Evolutionary conservation across 306 rosid species (phyloP), one percentile per base, ranked within the genome.

Genomic region (Cucurbita moschata): DNA sequence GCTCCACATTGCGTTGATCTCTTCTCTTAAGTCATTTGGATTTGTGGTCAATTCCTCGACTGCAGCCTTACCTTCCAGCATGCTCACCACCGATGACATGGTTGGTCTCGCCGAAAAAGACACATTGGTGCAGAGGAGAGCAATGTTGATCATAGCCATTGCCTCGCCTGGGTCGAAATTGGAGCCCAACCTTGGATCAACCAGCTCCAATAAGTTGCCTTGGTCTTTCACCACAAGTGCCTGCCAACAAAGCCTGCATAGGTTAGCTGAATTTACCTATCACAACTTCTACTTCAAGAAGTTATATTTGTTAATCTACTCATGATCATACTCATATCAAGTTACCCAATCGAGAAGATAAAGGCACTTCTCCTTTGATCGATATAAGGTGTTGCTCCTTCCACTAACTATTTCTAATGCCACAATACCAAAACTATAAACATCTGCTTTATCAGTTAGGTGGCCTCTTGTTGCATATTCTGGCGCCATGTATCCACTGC

Each of bases 381-480:
- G 66, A 61, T 78, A 76, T 19, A 60, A 80, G 59, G 86, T 80
- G 79, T 85, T 89, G 85, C 81, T 75, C 66, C 80, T 86, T 37
- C 92, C 95, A 53, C 83, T 82, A 16, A 84, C 70, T n/a, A 84
- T 83, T 75, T 91, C 92, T 62, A 85, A 72, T 4, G 75, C 74
- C 15, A 86, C 82, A n/a, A 90, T 59, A 37, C 90, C 94, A 37
- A 85, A 90, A 59, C 92, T 92, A 70, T 92, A 89, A 1, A 89
- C 92, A 61, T 92, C 96, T 68, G 85, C 92, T 76, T 89, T 92
- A 58, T 90, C 84, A 0, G 93, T 87, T 53, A 89, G 76, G 68
- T 89, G 80, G 52, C 96, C 90, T 26, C 80, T 81, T 89, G 86
- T 87, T 18, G 88, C 86, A 79, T 87, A 90, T 72, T 85, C 87